A percentile compares a stretch with the other conserved stretches of the same genome.
These are phyloP conservation scores for Eucalyptus lansdowneana DNA, from an alignment of 345 rosid species.

Conservation along the genomic window DNA sequence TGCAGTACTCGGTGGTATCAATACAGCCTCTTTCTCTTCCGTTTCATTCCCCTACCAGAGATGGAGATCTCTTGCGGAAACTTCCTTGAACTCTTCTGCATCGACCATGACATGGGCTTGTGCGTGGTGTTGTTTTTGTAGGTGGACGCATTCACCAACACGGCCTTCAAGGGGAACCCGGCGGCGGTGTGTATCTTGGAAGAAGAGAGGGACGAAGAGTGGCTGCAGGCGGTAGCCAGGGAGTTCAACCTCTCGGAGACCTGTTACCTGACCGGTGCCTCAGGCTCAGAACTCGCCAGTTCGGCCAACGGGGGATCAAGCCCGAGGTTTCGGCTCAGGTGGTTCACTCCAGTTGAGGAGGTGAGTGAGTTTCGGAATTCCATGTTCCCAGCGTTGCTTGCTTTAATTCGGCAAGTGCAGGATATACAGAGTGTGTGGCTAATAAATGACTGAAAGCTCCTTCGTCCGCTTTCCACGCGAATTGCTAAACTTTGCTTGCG, in stretches of 20 bases:
- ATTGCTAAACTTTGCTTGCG: background rate
- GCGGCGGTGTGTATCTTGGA: conserved; percentile 74
- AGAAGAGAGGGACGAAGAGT: conserved; percentile 46
- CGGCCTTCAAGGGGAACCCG: conserved; percentile 74
- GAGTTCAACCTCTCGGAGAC: conserved; percentile 52
- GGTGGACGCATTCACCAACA: conserved; percentile 73
- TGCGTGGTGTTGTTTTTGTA: background rate
- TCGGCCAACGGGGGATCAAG: background rate
- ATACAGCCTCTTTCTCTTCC: background rate
- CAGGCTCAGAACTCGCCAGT: background rate
- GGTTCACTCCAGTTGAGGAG: conserved; percentile 58
- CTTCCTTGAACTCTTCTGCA: background rate
- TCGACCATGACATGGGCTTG: background rate
- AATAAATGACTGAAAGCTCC: background rate
- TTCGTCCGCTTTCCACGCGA: background rate
- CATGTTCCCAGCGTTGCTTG: background rate
- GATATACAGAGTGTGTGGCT: background rate
- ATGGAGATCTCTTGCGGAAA: background rate
- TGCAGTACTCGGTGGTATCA: conserved; percentile 32
- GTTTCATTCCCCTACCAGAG: background rate
- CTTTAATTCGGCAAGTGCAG: background rate
- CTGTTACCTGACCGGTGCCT: conserved; percentile 24
- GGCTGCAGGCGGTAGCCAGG: conserved; percentile 49
- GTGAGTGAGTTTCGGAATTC: background rate
- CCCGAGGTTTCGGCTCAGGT: conserved; percentile 46